Evolutionary conservation across 129 eudicot genomes (phyloP).

Genomic region (Escallonia rubra): DNA sequence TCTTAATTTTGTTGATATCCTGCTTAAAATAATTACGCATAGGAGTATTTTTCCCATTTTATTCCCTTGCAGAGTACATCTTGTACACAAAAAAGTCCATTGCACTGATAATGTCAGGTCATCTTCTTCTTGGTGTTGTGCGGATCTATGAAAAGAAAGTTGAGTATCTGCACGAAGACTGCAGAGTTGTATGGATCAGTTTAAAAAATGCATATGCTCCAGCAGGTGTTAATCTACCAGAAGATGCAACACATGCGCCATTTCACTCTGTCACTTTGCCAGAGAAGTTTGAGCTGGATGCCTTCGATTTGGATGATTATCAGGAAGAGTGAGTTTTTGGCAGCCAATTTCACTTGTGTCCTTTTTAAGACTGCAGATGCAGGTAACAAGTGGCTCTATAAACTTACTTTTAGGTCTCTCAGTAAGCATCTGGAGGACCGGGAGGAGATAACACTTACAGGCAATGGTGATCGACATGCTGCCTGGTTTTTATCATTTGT

Average conservation of each 20-base stretch:
- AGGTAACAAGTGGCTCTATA: neutral
- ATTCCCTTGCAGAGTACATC: slow-evolving; percentile 50
- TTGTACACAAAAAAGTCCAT: slow-evolving; percentile 81
- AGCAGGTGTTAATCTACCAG: slow-evolving; percentile 59
- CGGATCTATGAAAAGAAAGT: slow-evolving; percentile 86
- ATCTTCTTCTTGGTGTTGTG: slow-evolving; percentile 92
- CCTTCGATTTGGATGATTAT: slow-evolving; percentile 45
- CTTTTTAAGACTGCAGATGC: neutral
- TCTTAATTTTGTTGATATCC: too few species aligned
- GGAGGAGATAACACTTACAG: slow-evolving; percentile 73
- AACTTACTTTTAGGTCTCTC: slow-evolving; percentile 26
- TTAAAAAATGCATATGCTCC: slow-evolving; percentile 49
- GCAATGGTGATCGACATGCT: slow-evolving; percentile 17
- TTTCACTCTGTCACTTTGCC: slow-evolving; percentile 77
- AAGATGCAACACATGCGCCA: slow-evolving; percentile 76
- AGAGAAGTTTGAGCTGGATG: slow-evolving; percentile 67
- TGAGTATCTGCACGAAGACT: slow-evolving; percentile 79
- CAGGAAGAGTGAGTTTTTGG: slow-evolving; percentile 29
- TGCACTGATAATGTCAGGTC: slow-evolving; percentile 84
- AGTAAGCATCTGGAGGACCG: slow-evolving; percentile 52
- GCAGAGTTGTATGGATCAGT: slow-evolving; percentile 40
- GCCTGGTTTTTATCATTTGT: neutral
- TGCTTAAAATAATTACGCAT: too few species aligned
- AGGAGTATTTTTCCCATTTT: neutral
- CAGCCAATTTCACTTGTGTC: neutral